Base-by-base conservation (phyloP, 2,329 filamentous ascomycete genomes). In the Ceratocystis lukuohia region DNA sequence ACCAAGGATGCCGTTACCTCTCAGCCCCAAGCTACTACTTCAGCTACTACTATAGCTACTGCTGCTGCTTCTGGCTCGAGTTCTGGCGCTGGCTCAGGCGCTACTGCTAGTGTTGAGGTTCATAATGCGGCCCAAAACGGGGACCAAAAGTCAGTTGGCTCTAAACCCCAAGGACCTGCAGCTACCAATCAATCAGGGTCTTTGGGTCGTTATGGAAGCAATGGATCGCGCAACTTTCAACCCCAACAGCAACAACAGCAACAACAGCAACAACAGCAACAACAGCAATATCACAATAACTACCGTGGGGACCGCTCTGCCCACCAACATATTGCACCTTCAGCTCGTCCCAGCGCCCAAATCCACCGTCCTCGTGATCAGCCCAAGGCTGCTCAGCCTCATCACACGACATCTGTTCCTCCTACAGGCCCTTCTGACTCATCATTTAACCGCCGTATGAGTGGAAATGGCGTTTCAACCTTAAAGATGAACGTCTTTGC, bases 401-500 rank as follows among this genome's bases (percentile, higher is more conserved):
- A 81, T 41, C 82, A 93, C 68, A 78, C 83, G 73, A 88, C 89
- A 62, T 80, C 83, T 30, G 88, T 89, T 17, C 88, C 89, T 1
- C 88, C 87, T 56, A 81, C 87, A 6, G 83, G 83, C 75, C 71
- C 77, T 69, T 73, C 77, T 69, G 78, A 87, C 71, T 71, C 79
- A 17, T 72, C 80, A 69, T 80, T 83, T 77, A 76, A 79, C 72
- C 78, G 82, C 71, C 78, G 84, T 59, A 72, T 81, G 59, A 81
- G 79, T 68, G 79, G 77, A 62, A 74, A 80, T 56, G 17, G 44
- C 17, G 28, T 25, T 30, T 82, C 82, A 71, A 77, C 78, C 3
- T 78, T 78, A 59, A 84, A 85, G 74, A 73, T 87, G 70, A 87
- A 88, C 71, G 86, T 89, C 3, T 88, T 88, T 69, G 91, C 92